Base-by-base conservation (phyloP, 306 rosid species). In the Inga laurina region DNA sequence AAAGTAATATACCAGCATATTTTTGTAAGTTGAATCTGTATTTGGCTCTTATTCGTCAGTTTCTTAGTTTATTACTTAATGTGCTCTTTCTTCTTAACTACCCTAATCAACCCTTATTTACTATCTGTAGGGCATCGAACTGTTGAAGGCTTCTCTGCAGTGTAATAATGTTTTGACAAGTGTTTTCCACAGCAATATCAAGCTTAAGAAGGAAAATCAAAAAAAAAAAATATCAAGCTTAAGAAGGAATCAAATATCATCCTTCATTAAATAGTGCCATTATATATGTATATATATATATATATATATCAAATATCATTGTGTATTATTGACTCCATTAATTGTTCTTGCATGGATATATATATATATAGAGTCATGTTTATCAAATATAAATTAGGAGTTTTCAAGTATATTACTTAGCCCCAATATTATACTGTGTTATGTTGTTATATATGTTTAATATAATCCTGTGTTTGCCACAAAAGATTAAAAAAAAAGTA, bases 231-330 rank as follows among this genome's bases (percentile, higher is more conserved):
- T 27, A 27, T 27, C 27, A 27, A 27, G 27, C 27, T 27, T 34
- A 66, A 34, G 69, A 27, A 62, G 35, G 72, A 57, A 19, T n/a
- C 30, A 57, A 57, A 57, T n/a, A 9, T 57, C 1, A 57, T 57
- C 65, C 65, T 57, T 8, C 14, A 7, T 57, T 57, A 21, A n/a
- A 8, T 9, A 57, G 3, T n/a, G 27, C 32, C 30, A 57, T 21
- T n/a, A 21, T n/a, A 57, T 2, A 46, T 3, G 1, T 27, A 0
- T 27, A 0, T 27, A 3, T 0, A 1, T 3, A 32, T 3, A 3
- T 3, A 32, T 3, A 27, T 27, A 27, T 27, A 27, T 27, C 16
- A 12, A 11, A 46, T 46, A 46, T 3, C 1, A 46, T 46, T 46
- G 14, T 12, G 13, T 12, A 46, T 12, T 39, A 39, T 49, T 49